These are phyloP conservation scores for Tuctoria greenei DNA, from an alignment of 176 grass and related monocot species.

Conservation along the genomic window DNA sequence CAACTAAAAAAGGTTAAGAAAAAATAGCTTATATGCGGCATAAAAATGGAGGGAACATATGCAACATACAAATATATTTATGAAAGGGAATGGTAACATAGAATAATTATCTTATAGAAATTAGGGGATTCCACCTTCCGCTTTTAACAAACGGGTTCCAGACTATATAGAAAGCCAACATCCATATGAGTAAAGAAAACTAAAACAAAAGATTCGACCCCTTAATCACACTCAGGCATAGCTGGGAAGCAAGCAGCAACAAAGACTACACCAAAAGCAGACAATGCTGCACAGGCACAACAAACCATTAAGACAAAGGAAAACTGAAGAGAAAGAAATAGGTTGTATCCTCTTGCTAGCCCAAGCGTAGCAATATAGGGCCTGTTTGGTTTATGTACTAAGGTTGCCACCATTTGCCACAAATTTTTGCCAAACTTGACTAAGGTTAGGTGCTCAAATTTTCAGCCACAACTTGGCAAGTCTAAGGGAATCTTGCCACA, in stretches of 20 bases:
- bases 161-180: background rate
- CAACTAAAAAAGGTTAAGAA: background rate
- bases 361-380: background rate
- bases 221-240: background rate
- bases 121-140: background rate
- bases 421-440: too few species aligned
- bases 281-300: background rate
- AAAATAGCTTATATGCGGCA: background rate
- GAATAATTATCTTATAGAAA: background rate
- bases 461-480: too few species aligned
- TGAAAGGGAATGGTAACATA: constrained; percentile 20
- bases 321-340: background rate
- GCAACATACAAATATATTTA: constrained; percentile 12
- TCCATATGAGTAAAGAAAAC: background rate
- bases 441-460: too few species aligned
- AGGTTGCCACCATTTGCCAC: too few species aligned
- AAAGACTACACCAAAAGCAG: background rate
- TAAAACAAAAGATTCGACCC: background rate
- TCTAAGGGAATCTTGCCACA: too few species aligned
- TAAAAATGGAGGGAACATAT: constrained; percentile 21
- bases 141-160: background rate
- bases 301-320: background rate
- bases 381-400: too few species aligned
- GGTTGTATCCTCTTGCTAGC: background rate
- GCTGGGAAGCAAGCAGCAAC: background rate